Conservation (phyloP, 2,329 filamentous ascomycete genomes). For the Sporothrix humicola region DNA sequence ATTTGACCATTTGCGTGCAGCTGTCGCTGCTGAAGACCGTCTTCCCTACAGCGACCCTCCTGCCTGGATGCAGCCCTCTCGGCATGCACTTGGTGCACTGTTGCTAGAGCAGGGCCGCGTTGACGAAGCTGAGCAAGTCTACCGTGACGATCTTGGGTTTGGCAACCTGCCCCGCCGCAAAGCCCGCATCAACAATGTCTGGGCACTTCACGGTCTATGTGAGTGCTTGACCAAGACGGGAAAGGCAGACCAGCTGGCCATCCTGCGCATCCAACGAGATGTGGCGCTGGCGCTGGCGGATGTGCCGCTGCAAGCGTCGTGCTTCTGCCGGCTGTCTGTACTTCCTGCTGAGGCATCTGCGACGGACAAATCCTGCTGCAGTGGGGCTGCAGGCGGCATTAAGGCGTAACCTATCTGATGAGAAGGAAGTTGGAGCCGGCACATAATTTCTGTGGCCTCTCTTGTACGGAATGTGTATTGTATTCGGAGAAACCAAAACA, state of each 20-base stretch:
- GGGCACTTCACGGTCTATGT: slow-evolving; percentile 63
- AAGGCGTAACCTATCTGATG: too few relatives aligned
- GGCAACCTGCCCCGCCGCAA: slow-evolving; percentile 58
- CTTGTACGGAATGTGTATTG: too few relatives aligned
- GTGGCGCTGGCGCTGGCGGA: slow-evolving; percentile 38
- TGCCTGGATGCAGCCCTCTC: slow-evolving; percentile 64
- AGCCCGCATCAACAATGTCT: slow-evolving; percentile 65
- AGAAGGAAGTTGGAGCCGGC: too few relatives aligned
- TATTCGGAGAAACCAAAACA: too few relatives aligned
- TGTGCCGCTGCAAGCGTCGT: slow-evolving; percentile 46
- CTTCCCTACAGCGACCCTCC: slow-evolving; percentile 64
- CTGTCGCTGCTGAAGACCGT: slow-evolving; percentile 57
- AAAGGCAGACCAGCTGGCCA: slow-evolving; percentile 10
- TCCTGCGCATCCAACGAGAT: neutral
- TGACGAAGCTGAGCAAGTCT: slow-evolving; percentile 51
- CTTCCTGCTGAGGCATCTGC: neutral
- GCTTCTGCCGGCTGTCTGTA: slow-evolving; percentile 43
- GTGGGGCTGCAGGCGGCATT: too few relatives aligned
- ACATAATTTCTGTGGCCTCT: too few relatives aligned
- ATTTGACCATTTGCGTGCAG: slow-evolving; percentile 54
- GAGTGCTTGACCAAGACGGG: slow-evolving; percentile 61
- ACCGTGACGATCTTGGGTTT: slow-evolving; percentile 54
- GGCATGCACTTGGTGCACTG: slow-evolving; percentile 62
- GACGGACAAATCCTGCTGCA: too few relatives aligned
- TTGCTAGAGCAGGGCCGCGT: slow-evolving; percentile 58